Base-by-base conservation (phyloP, 1,139 yeast species). In the Saccharomyces hybrid region DNA sequence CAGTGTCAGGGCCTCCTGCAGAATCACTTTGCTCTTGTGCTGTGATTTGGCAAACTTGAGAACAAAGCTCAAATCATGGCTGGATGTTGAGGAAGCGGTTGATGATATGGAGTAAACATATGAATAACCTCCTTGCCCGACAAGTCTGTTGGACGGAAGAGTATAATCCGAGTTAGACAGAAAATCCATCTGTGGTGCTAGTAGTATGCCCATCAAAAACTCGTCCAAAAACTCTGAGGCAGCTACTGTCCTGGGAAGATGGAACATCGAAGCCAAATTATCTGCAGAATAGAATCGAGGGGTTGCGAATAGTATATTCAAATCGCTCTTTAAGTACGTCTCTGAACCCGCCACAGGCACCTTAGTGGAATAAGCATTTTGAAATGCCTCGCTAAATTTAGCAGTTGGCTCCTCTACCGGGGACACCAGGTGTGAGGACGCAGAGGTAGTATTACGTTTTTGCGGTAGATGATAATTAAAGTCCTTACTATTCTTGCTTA, bases 1-100 rank as follows among this genome's bases (percentile, higher is more conserved):
- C 13, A 57, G 53, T 5, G 54, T 49, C 31, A 49, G 31, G 2
- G 58, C 60, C 32, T 58, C 61, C 26, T 44, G 47, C 31, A 58
- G 46, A 25, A 55, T 51, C 27, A 52, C 16, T 32, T 32, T 32
- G 38, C 38, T 32, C 38, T 32, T 32, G 38, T 32, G 38, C n/a
- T 32, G 38, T 2, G 38, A 32, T 32, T 32, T 32, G 3, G 38
- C 38, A 13, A 32, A 32, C 38, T 32, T 32, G 13, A 32, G 16
- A 27, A 47, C 29, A 14, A 47, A 27, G 41, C 13, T 26, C 29
- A 29, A 2, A 47, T 29, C 26, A 23, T 41, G n/a, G 8, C 8
- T 8, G n/a, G n/a, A 47, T 5, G 53, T 29, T 19, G 51, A 46
- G 3, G 48, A 23, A 41, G 41, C 41, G 16, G 50, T 47, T 14